These are phyloP conservation scores for Pelargonium hybrid DNA, from an alignment of 441 rosid genomes.

Conservation along the genomic window DNA sequence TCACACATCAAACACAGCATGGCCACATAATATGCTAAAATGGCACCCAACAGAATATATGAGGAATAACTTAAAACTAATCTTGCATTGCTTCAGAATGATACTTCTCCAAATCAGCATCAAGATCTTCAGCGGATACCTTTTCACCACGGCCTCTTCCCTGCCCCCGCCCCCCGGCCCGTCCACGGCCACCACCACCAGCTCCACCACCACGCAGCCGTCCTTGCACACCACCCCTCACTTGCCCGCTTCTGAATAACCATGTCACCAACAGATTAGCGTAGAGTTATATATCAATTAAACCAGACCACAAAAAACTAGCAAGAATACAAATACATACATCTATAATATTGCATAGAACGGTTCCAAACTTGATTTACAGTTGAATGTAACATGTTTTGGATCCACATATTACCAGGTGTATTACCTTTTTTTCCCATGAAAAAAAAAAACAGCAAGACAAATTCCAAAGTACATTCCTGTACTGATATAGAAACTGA, in stretches of 20 bases:
- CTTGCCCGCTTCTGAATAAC: conserved; percentile 32
- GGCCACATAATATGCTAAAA: conserved; percentile 22
- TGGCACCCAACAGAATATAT: conserved; percentile 19
- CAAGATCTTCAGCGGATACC: conserved; percentile 83
- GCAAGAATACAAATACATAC: background rate
- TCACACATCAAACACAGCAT: conserved; percentile 27
- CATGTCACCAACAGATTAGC: background rate
- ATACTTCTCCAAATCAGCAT: conserved; percentile 84
- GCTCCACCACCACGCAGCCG: conserved; percentile 38
- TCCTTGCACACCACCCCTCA: conserved; percentile 45
- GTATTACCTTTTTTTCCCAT: too few relatives aligned
- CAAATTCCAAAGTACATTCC: too few relatives aligned
- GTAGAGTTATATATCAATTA: background rate
- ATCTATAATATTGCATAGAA: background rate
- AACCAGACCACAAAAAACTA: background rate
- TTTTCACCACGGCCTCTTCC: conserved; percentile 71
- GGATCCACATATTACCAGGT: too few relatives aligned
- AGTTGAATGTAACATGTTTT: background rate
- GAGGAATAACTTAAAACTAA: conserved; percentile 31
- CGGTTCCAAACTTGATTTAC: background rate
- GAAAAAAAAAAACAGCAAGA: too few relatives aligned
- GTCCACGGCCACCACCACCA: conserved; percentile 37
- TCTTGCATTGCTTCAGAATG: conserved; percentile 66
- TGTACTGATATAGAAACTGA: too few relatives aligned
- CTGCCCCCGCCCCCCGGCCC: conserved; percentile 57